Evolutionary conservation across 768 basidiomycete genomes (phyloP), one percentile per base, ranked within the genome.

Genomic region (Leccinum rimulosum): DNA sequence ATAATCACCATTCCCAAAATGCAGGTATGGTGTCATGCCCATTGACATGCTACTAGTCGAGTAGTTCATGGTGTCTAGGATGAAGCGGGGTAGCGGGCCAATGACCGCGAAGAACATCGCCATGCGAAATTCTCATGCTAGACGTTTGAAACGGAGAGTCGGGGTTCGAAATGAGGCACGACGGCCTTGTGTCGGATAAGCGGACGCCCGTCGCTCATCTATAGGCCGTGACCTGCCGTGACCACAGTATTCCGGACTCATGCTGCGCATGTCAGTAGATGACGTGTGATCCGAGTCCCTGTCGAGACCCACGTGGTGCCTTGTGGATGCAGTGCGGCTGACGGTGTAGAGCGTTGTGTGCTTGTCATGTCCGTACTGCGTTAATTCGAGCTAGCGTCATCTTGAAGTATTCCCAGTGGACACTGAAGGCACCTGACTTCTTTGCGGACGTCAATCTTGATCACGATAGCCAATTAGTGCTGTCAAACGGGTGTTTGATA

Each of bases 1-100:
- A 53, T 77, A 75, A 61, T 91, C 89, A 0, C 85, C 84, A 0
- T 76, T 74, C 22, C 80, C 79, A 63, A 91, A 88, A 69, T 92
- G 91, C 15, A 93, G 73, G 72, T 81, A 91, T 1, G 88, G 83
- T 2, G 76, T 78, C 88, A 89, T 91, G 77, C 70, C 43, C 35
- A 62, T 67, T 38, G 62, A 65, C 53, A 61, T 62, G 28, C 55
- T 63, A 17, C 14, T 14, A 5, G 59, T 58, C 10, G 67, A 60
- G 19, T 51, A 61, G 59, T 17, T 45, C 43, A 45, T 45, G 43
- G 27, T 25, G 47, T 48, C 47, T 48, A 48, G 47, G 47, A n/a
- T 43, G 43, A 49, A 28, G 15, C 48, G 27, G 12, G 22, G 6
- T 22, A 25, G 6, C 11, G 19, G 22, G 22, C 45, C 12, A 14